Conservation (phyloP, 805 yeast genomes). For the Barnettozyma sucrosica region DNA sequence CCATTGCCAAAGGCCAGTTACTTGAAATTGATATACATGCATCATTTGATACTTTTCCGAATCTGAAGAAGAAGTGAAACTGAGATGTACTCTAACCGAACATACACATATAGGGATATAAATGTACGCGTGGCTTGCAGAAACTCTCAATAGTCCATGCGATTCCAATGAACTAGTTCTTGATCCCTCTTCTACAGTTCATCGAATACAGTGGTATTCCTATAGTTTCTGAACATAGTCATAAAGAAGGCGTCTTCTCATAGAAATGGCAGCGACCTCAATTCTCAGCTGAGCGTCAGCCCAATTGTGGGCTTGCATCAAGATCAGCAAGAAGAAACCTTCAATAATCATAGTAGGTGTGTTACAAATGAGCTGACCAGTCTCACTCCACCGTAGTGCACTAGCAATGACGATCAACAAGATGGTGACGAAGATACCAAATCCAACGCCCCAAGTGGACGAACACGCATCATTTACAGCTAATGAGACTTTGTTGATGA, state of each 20-base stretch:
- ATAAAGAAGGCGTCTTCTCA: conserved; percentile 4
- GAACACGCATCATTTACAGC: conserved; percentile 9
- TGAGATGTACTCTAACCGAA: too few relatives aligned
- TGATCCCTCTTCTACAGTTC: too few relatives aligned
- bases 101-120: too few relatives aligned
- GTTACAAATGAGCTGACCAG: conserved; percentile 8
- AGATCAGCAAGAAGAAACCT: conserved; percentile 9
- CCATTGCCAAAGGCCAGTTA: not conserved
- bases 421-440: conserved; percentile 4
- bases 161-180: too few relatives aligned
- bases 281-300: conserved; percentile 7
- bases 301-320: conserved; percentile 11
- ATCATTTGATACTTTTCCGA: too few relatives aligned
- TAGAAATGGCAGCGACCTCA: conserved; percentile 7
- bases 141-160: too few relatives aligned
- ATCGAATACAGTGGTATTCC: too few relatives aligned
- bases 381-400: conserved; percentile 8
- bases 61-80: too few relatives aligned
- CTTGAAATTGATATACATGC: too few relatives aligned
- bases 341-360: conserved; percentile 11
- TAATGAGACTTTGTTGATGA: conserved; percentile 1
- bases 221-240: conserved; percentile 6
- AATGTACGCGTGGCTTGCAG: too few relatives aligned
- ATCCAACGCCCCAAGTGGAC: conserved; percentile 1
- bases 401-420: conserved; percentile 4